These are phyloP conservation scores for Colletotrichum salicis DNA, from an alignment of 2,329 filamentous ascomycete genomes.

Conservation along the genomic window DNA sequence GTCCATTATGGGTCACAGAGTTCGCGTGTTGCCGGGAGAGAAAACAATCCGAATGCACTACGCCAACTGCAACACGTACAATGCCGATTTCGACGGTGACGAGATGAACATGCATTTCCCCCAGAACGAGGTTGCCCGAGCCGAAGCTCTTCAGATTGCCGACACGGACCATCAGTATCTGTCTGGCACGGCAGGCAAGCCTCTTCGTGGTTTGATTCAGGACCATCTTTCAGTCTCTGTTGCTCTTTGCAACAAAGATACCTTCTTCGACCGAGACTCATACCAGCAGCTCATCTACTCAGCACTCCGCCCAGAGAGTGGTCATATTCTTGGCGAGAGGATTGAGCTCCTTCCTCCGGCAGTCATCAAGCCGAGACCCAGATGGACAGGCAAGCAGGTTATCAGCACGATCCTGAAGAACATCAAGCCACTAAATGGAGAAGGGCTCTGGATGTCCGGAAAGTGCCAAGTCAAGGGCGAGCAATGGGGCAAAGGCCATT, in stretches of 20 bases:
- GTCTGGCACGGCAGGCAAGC: conserved; percentile 91
- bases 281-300: conserved; percentile 96
- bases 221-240: conserved; percentile 97
- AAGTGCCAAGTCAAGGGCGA: conserved; percentile 82
- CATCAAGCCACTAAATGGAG: conserved; percentile 80
- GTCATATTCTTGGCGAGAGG: conserved; percentile 84
- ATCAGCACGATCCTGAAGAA: conserved; percentile 94
- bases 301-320: conserved; percentile 88
- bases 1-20: conserved; percentile 98
- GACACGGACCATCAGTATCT: conserved; percentile 98
- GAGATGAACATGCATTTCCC: conserved; percentile 99
- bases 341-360: conserved; percentile 85
- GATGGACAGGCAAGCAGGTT: conserved; percentile 97
- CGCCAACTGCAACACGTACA: conserved; percentile 99
- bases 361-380: conserved; percentile 79
- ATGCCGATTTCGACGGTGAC: conserved; percentile 98
- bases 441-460: conserved; percentile 81
- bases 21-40: conserved; percentile 90
- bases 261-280: conserved; percentile 86
- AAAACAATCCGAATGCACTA: conserved; percentile 99
- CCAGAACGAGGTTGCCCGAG: conserved; percentile 92
- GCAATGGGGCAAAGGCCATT: conserved; percentile 76
- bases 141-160: conserved; percentile 91
- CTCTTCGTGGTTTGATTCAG: conserved; percentile 94
- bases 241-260: conserved; percentile 88